Evolutionary conservation across 345 rosid species (phyloP).

Genomic region (Triadica sebifera): DNA sequence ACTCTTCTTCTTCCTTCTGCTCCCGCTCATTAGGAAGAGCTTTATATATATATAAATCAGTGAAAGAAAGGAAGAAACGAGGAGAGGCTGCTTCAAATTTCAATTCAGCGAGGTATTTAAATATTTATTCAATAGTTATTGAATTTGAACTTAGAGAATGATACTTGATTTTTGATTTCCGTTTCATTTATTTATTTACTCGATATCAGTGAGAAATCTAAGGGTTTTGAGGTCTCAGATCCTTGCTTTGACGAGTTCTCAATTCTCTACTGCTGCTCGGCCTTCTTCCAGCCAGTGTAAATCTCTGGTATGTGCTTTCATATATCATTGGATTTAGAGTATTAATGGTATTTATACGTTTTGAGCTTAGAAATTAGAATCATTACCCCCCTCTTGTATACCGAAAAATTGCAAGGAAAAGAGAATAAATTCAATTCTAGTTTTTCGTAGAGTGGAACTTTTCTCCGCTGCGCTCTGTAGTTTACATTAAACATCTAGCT

Average conservation of each 20-base stretch:
- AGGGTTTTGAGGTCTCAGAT: constrained; percentile 49
- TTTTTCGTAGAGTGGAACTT: no score
- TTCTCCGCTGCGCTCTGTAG: no score
- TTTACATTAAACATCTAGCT: no score
- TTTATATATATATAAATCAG: neutral
- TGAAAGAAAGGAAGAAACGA: neutral
- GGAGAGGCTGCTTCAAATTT: constrained; percentile 38
- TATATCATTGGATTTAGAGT: neutral
- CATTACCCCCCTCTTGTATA: no score
- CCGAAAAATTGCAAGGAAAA: no score
- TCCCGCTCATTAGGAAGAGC: neutral
- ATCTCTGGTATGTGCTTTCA: constrained; percentile 40
- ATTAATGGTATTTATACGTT: no score
- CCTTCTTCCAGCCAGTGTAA: constrained; percentile 39
- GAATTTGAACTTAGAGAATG: neutral
- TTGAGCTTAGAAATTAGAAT: no score
- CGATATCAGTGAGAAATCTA: constrained; percentile 48
- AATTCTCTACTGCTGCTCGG: constrained; percentile 55
- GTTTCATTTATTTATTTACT: neutral
- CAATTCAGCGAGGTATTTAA: constrained; percentile 34
- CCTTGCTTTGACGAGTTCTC: constrained; percentile 32
- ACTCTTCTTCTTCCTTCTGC: neutral
- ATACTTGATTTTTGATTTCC: constrained; percentile 4
- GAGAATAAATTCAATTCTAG: no score
- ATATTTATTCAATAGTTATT: neutral